A percentile compares a stretch with the other conserved stretches of the same genome.
phyloP scores from a whole-genome alignment of 345 rosid species.

The Populus nigra region DNA sequence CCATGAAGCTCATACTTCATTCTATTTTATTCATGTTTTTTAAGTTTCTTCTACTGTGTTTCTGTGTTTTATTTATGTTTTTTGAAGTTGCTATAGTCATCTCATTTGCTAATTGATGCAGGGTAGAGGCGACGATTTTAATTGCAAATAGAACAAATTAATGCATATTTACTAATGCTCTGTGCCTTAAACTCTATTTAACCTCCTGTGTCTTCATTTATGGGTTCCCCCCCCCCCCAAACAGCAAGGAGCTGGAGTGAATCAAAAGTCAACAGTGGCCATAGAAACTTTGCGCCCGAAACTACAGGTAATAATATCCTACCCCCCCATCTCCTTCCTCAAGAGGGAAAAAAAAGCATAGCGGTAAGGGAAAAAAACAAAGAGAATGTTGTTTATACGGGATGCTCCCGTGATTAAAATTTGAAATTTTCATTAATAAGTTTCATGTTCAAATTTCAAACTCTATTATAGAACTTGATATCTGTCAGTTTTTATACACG shows the following conservation, averaged over 20 bases:
- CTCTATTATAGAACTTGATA: no score
- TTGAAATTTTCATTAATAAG: neutral
- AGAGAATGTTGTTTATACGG: neutral
- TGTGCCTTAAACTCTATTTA: neutral
- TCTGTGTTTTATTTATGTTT: no score
- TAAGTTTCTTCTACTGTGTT: no score
- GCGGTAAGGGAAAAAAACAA: neutral
- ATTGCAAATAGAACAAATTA: neutral
- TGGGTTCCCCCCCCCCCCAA: neutral
- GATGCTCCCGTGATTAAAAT: neutral
- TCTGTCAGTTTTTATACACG: no score
- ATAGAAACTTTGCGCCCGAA: slow-evolving; percentile 70
- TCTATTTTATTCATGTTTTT: no score
- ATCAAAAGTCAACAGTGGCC: slow-evolving; percentile 47
- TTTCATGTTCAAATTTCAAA: no score
- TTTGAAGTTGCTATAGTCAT: no score
- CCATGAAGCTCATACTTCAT: neutral
- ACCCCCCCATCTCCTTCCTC: no score
- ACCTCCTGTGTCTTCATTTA: neutral
- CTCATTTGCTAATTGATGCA: no score
- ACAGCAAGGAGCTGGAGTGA: slow-evolving; percentile 68
- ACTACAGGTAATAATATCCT: slow-evolving; percentile 41
- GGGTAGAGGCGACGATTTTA: no score
- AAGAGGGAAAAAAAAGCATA: no score
- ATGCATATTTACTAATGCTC: neutral